Base-by-base conservation (phyloP, 164 flowering plant genomes). In the Magnolia kwangsiensis region DNA sequence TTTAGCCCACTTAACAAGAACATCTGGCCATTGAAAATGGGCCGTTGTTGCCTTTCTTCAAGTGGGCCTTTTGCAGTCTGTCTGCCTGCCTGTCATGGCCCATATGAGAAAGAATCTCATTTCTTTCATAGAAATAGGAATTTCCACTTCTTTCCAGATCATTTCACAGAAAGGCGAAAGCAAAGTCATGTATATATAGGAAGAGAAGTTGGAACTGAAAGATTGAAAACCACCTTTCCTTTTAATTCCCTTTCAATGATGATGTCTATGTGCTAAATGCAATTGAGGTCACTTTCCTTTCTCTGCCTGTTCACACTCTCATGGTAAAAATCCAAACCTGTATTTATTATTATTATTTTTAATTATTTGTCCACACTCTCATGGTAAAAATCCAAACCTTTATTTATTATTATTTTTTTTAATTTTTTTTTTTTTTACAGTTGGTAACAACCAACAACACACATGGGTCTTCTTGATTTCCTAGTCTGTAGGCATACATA, bases 161-260 rank as follows among this genome's bases (percentile, higher is more conserved):
- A 79, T 75, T 80, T 79, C 79, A 77, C 76, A 78, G 77, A 75
- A 81, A 82, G 81, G 81, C 76, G 76, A 77, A 79, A 78, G 84
- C 80, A 78, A 78, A 82, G 76, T 63, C 37, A 73, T 76, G 83
- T 69, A 77, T 76, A 80, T 74, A 70, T 79, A 73, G 77, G 85
- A 81, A 78, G 66, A 71, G 69, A 77, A 71, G 74, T 71, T 72
- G 78, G 70, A 80, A 73, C 80, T 76, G 82, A 75, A 67, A 29
- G 77, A 73, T 80, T 74, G 80, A 71, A 70, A 31, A 69, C 79
- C 49, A 76, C 80, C 82, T 83, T 80, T 78, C 79, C 72, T 78
- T 84, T 83, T 80, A 18, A 78, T 84, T 83, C 78, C 81, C 82
- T 71, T 65, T 51, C 87, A 88, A 84, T 86, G 76, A 85, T 86